These are phyloP conservation scores for Clavispora fructus DNA, from an alignment of 805 yeast species.

Conservation along the genomic window DNA sequence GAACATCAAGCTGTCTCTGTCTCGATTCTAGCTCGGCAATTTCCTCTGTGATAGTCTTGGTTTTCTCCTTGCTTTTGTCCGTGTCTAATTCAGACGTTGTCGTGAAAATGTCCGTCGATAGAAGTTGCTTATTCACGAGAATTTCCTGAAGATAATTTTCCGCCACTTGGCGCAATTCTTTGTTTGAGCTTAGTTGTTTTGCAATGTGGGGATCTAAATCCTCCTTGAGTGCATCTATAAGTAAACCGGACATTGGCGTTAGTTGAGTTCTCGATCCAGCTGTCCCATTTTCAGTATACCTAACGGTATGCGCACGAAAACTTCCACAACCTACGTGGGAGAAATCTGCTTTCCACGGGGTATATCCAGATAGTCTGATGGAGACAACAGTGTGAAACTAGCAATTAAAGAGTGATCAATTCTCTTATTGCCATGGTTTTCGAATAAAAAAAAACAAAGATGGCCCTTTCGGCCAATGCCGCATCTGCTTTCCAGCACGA, in stretches of 20 bases:
- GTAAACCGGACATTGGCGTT: constrained; percentile 25
- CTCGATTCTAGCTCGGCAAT: constrained; percentile 66
- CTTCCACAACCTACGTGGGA: too few species aligned
- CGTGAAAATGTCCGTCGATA: constrained; percentile 41
- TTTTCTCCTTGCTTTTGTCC: background rate
- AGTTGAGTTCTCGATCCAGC: background rate
- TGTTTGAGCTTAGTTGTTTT: constrained; percentile 16
- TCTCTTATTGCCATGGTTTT: too few species aligned
- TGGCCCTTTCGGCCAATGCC: background rate
- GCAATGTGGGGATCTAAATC: constrained; percentile 22
- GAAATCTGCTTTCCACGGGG: too few species aligned
- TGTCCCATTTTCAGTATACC: background rate
- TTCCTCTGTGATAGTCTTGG: constrained; percentile 52
- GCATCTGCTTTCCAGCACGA: background rate
- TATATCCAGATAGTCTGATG: too few species aligned
- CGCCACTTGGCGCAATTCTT: constrained; percentile 16
- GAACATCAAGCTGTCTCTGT: constrained; percentile 43
- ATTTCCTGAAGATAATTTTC: constrained; percentile 33
- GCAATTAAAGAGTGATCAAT: too few species aligned
- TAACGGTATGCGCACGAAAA: background rate
- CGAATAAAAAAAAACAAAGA: too few species aligned
- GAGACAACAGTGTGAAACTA: too few species aligned
- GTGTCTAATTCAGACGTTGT: constrained; percentile 24
- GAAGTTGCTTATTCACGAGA: constrained; percentile 43
- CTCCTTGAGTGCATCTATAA: constrained; percentile 27